Percentiles rank a stretch among this genome's conserved stretches.
phyloP scores from a whole-genome alignment of 2,329 filamentous ascomycete species.

The Fusarium liriodendri region DNA sequence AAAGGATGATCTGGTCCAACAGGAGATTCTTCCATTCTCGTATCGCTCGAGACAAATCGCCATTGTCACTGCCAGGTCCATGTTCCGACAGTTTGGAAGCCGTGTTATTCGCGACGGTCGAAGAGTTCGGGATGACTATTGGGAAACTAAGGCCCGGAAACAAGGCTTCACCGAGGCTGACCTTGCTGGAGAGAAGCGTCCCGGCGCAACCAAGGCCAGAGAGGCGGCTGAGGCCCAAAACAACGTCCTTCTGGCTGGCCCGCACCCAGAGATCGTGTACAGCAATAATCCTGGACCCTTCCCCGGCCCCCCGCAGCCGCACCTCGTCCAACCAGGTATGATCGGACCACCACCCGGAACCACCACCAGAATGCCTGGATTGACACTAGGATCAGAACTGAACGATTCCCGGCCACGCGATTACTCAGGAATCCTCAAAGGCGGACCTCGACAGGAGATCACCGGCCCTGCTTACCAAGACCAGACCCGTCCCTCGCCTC shows the following conservation, averaged over 20 bases:
- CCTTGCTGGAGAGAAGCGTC: constrained; percentile 93
- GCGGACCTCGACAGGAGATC: constrained; percentile 89
- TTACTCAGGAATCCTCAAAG: constrained; percentile 80
- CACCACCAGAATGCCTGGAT: constrained; percentile 82
- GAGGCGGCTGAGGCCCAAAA: constrained; percentile 79
- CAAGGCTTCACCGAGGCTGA: constrained; percentile 99
- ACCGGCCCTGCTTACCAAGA: constrained; percentile 90
- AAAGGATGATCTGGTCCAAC: constrained; percentile 94
- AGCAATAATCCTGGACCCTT: constrained; percentile 77
- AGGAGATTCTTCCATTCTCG: constrained; percentile 96
- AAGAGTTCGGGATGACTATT: constrained; percentile 96
- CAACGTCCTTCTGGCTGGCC: constrained; percentile 71
- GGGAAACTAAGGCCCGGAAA: constrained; percentile 96
- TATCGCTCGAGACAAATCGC: constrained; percentile 99
- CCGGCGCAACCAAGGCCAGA: constrained; percentile 88
- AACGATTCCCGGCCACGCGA: constrained; percentile 82
- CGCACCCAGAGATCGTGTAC: constrained; percentile 90
- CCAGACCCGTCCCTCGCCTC: constrained; percentile 79
- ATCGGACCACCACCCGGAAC: constrained; percentile 72
- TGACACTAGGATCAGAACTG: constrained; percentile 82
- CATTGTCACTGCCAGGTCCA: constrained; percentile 95
- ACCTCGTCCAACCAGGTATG: constrained; percentile 78
- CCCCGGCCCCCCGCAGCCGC: constrained; percentile 74
- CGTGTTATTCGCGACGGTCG: constrained; percentile 90
- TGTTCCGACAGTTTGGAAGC: constrained; percentile 99